These are phyloP conservation scores for Geosmithia putterillii DNA, from an alignment of 2,329 filamentous ascomycete species.

Conservation along the genomic window DNA sequence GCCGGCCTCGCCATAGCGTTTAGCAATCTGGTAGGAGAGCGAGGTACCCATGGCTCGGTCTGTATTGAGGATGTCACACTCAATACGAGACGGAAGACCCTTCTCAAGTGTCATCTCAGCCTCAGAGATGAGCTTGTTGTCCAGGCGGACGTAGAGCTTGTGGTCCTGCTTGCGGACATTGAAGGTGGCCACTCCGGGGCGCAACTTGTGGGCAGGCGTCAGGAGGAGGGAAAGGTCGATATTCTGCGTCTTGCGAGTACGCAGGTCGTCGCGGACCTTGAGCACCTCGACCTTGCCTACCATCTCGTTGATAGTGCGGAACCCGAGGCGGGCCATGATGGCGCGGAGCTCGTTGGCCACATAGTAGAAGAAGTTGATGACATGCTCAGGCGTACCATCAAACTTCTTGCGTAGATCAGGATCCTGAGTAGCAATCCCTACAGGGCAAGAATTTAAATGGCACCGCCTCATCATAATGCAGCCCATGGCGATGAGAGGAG, in stretches of 20 bases:
- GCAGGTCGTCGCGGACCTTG: constrained; percentile 76
- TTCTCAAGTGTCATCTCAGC: constrained; percentile 91
- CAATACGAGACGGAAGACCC: constrained; percentile 82
- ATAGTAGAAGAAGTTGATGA: constrained; percentile 99
- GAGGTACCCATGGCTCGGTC: constrained; percentile 90
- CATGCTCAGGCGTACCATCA: constrained; percentile 81
- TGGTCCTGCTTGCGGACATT: constrained; percentile 98
- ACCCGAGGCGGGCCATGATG: constrained; percentile 92
- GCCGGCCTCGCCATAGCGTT: constrained; percentile 79
- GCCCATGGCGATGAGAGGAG: constrained; percentile 90
- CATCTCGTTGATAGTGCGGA: constrained; percentile 96
- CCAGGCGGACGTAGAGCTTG: constrained; percentile 79
- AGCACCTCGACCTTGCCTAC: constrained; percentile 83
- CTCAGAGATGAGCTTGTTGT: constrained; percentile 95
- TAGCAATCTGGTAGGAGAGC: constrained; percentile 90
- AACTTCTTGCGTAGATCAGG: constrained; percentile 93
- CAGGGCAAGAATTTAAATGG: constrained; percentile 66
- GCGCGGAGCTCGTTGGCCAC: constrained; percentile 90
- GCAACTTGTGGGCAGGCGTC: constrained; percentile 89
- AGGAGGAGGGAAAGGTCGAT: constrained; percentile 88
- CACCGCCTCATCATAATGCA: constrained; percentile 91
- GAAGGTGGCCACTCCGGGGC: constrained; percentile 89
- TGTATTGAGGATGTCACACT: constrained; percentile 94
- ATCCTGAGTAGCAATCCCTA: constrained; percentile 92
- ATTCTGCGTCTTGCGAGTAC: constrained; percentile 80